These are phyloP conservation scores for Stipa capillata DNA, from an alignment of 176 grass and related monocot genomes.

Conservation along the genomic window DNA sequence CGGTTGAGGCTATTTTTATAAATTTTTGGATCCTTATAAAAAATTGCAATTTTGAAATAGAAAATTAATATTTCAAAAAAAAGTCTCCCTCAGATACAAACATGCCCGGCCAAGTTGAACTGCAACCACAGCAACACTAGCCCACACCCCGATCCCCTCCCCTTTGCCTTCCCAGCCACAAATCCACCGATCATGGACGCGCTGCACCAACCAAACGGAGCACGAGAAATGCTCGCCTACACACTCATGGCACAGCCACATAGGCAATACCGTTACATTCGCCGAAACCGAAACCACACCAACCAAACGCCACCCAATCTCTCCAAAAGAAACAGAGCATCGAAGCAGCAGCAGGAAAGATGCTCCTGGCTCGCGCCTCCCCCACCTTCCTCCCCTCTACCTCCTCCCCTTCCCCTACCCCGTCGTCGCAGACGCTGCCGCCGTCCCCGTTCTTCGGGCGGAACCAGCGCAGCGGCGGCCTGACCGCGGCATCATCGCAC, in stretches of 20 bases:
- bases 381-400: slow-evolving; percentile 25
- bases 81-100: too few species aligned
- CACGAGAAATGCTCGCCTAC: too few species aligned
- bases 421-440: slow-evolving; percentile 14
- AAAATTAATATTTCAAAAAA: too few species aligned
- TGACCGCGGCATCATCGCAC: neutral
- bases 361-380: slow-evolving; percentile 45
- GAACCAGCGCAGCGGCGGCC: neutral
- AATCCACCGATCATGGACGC: neutral
- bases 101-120: too few species aligned
- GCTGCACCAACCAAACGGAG: neutral
- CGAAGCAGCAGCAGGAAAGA: neutral
- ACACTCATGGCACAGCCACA: slow-evolving; percentile 17
- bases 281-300: neutral
- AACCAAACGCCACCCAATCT: slow-evolving; percentile 24
- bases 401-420: slow-evolving; percentile 8
- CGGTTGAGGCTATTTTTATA: too few species aligned
- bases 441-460: neutral
- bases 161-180: slow-evolving; percentile 22
- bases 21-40: too few species aligned
- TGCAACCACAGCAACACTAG: too few species aligned
- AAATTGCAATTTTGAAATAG: too few species aligned
- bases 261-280: neutral
- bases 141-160: slow-evolving; percentile 5
- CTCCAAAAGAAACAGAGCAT: neutral